phyloP scores from a whole-genome alignment of 345 rosid genomes.

The Lepidium aucheri region DNA sequence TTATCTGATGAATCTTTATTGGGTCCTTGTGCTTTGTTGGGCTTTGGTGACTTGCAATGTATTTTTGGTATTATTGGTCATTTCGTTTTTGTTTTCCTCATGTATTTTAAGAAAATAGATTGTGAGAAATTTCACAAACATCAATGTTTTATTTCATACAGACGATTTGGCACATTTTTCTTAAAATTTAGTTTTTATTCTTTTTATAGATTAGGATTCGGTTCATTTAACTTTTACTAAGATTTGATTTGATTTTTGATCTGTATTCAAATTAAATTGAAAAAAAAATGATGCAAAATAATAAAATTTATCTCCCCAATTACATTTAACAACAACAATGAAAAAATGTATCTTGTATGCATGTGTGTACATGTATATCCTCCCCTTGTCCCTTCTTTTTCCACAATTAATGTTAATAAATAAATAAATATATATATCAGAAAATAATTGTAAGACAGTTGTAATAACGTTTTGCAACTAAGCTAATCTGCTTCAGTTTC shows the following conservation, averaged over 20 bases:
- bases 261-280: too few species aligned
- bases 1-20: background rate
- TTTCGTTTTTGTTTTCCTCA: background rate
- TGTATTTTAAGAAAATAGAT: too few species aligned
- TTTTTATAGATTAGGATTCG: too few species aligned
- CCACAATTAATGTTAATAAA: background rate
- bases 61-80: background rate
- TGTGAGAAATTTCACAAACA: too few species aligned
- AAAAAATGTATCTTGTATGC: background rate
- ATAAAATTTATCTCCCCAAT: background rate
- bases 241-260: too few species aligned
- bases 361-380: background rate
- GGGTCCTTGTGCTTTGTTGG: background rate
- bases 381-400: background rate
- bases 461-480: constrained; percentile 24
- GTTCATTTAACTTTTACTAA: background rate
- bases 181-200: too few species aligned
- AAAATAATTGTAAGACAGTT: constrained; percentile 9
- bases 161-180: too few species aligned
- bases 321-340: background rate
- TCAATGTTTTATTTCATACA: too few species aligned
- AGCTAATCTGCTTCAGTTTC: constrained; percentile 6
- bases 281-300: background rate
- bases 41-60: background rate
- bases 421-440: constrained; percentile 15